These are phyloP conservation scores for Emergomyces africanus DNA, from an alignment of 2,329 filamentous ascomycete genomes.

Conservation along the genomic window DNA sequence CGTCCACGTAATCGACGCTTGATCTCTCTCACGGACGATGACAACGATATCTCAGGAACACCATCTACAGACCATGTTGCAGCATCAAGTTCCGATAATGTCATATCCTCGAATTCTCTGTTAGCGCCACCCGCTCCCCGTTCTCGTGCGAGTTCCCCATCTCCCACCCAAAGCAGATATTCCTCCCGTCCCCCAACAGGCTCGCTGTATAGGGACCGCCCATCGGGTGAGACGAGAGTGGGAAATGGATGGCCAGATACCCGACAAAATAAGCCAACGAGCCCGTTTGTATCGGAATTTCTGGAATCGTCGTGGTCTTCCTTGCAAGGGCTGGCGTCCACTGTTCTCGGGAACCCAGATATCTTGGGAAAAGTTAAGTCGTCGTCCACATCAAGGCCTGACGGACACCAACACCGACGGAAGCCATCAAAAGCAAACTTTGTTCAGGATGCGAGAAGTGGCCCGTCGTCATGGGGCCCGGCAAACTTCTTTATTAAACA, in stretches of 20 bases:
- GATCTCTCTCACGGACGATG: slow-evolving; percentile 29
- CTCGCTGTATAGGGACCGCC: background rate
- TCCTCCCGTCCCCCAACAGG: slow-evolving; percentile 2
- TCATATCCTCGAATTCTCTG: slow-evolving; percentile 18
- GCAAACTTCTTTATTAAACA: slow-evolving; percentile 19
- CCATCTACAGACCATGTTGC: slow-evolving; percentile 11
- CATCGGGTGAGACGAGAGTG: background rate
- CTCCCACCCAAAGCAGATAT: slow-evolving; percentile 23
- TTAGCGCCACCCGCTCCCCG: slow-evolving; percentile 19
- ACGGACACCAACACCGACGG: slow-evolving; percentile 19
- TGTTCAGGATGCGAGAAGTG: background rate
- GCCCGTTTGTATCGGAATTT: slow-evolving; percentile 18
- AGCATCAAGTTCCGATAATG: slow-evolving; percentile 7
- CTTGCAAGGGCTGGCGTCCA: slow-evolving; percentile 35
- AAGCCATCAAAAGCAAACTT: slow-evolving; percentile 27
- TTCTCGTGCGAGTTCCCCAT: slow-evolving; percentile 31
- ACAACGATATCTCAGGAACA: slow-evolving; percentile 12
- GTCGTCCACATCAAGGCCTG: slow-evolving; percentile 8
- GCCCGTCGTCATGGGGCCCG: slow-evolving; percentile 29
- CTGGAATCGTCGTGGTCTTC: slow-evolving; percentile 38
- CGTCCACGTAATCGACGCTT: slow-evolving; percentile 33
- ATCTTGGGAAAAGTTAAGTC: slow-evolving; percentile 16
- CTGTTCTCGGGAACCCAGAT: slow-evolving; percentile 32
- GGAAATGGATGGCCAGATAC: background rate
- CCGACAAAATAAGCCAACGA: background rate